phyloP scores from a whole-genome alignment of 805 yeast species.

The Ascoidea tarda region DNA sequence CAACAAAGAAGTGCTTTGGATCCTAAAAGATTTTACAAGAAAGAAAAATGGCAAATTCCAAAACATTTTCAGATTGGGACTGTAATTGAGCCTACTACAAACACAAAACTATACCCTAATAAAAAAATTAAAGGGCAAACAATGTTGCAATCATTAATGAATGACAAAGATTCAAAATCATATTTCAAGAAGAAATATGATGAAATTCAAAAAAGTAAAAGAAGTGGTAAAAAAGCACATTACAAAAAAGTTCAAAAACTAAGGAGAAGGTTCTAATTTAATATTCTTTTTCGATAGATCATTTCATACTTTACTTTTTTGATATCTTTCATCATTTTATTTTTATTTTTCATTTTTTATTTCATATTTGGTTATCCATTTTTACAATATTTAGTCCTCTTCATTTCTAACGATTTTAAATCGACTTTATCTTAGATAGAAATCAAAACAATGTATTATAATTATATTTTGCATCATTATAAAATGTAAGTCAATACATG shows the following conservation, averaged over 20 bases:
- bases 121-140: slow-evolving; percentile 65
- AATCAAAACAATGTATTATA: too few species aligned
- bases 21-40: slow-evolving; percentile 90
- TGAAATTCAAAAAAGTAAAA: slow-evolving; percentile 47
- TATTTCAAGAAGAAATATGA: slow-evolving; percentile 77
- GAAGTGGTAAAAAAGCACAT: not conserved
- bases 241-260: not conserved
- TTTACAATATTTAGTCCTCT: too few species aligned
- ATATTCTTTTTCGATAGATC: not conserved
- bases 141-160: slow-evolving; percentile 69
- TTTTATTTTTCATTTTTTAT: too few species aligned
- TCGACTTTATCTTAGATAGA: too few species aligned
- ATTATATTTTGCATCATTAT: too few species aligned
- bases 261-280: not conserved
- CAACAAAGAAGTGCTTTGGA: slow-evolving; percentile 85
- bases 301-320: too few species aligned
- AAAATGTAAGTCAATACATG: too few species aligned
- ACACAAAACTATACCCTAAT: slow-evolving; percentile 53
- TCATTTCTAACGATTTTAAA: too few species aligned
- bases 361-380: too few species aligned
- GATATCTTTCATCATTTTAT: too few species aligned
- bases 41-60: slow-evolving; percentile 65
- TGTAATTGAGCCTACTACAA: slow-evolving; percentile 68
- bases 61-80: slow-evolving; percentile 85
- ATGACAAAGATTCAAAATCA: slow-evolving; percentile 50